Conservation (phyloP, 257 asterid genomes). For the Cinchona pubescens region DNA sequence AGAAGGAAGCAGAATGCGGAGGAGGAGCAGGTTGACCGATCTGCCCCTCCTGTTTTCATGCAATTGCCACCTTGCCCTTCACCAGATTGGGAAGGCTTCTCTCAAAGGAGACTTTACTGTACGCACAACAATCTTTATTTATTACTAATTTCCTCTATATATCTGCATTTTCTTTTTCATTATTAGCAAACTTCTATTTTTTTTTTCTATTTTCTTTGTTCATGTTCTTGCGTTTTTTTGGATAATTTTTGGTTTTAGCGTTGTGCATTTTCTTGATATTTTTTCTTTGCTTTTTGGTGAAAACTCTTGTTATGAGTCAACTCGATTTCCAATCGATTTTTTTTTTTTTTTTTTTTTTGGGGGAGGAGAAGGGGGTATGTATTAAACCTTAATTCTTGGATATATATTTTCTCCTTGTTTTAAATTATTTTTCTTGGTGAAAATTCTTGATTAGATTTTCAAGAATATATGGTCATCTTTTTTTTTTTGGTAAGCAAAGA, state of each 20-base stretch:
- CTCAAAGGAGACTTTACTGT: constrained; percentile 5
- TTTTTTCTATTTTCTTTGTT: not conserved
- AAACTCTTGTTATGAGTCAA: not conserved
- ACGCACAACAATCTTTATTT: constrained; percentile 5
- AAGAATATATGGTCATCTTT: no score
- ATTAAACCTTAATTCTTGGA: no score
- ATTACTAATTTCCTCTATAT: no score
- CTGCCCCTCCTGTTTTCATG: constrained; percentile 7
- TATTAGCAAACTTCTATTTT: not conserved
- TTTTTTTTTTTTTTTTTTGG: not conserved
- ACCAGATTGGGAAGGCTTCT: constrained; percentile 31
- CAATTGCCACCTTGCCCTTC: constrained; percentile 13
- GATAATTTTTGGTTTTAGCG: not conserved
- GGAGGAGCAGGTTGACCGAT: constrained; percentile 16
- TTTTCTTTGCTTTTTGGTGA: not conserved
- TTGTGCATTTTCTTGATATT: not conserved
- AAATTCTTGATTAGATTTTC: no score
- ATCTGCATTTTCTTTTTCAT: constrained; percentile 2
- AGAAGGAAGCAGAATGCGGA: constrained; percentile 22
- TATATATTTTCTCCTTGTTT: no score
- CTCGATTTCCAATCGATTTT: not conserved
- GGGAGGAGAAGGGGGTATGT: no score
- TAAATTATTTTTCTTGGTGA: no score
- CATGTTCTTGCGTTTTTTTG: not conserved
- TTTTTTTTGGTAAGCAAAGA: no score